A percentile compares a stretch with the other conserved stretches of the same genome.
phyloP scores from a whole-genome alignment of 2,329 filamentous ascomycete species.

The Periconia sp. region DNA sequence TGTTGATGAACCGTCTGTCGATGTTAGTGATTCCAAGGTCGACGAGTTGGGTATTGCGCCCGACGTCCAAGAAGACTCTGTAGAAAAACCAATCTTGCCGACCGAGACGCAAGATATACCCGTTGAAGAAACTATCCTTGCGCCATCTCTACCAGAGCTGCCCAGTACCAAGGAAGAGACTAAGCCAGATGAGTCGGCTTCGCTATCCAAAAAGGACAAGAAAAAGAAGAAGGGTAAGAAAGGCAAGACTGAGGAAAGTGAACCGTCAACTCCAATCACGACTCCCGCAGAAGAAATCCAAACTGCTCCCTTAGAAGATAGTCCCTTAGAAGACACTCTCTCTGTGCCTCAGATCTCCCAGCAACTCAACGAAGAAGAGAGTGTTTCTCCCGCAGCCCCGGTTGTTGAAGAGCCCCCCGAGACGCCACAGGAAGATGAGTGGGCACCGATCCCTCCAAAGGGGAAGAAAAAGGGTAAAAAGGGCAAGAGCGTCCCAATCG shows the following conservation, averaged over 20 bases:
- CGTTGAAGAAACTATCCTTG: neutral
- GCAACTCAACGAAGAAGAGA: neutral
- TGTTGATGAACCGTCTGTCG: neutral
- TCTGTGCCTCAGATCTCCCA: neutral
- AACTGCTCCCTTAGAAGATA: constrained; percentile 9
- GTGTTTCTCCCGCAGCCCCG: neutral
- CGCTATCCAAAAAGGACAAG: constrained; percentile 24
- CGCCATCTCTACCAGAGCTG: neutral
- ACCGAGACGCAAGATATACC: too few species aligned
- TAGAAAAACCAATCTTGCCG: too few species aligned
- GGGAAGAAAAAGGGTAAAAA: constrained; percentile 29
- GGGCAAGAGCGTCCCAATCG: constrained; percentile 13
- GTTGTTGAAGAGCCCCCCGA: neutral
- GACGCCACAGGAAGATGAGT: constrained; percentile 6
- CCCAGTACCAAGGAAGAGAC: neutral
- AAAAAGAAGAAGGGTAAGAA: constrained; percentile 22
- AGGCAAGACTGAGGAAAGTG: constrained; percentile 13
- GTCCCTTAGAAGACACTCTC: constrained; percentile 19
- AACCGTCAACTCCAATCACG: neutral
- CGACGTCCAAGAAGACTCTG: neutral
- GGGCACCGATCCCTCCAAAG: constrained; percentile 18
- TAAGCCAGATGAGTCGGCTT: constrained; percentile 5
- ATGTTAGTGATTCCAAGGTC: constrained; percentile 6
- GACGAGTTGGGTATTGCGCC: neutral
- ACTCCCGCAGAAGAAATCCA: neutral